A percentile compares a stretch with the other conserved stretches of the same genome.
These are phyloP conservation scores for Apiospora sp. DNA, from an alignment of 2,329 filamentous ascomycete genomes.

Conservation along the genomic window DNA sequence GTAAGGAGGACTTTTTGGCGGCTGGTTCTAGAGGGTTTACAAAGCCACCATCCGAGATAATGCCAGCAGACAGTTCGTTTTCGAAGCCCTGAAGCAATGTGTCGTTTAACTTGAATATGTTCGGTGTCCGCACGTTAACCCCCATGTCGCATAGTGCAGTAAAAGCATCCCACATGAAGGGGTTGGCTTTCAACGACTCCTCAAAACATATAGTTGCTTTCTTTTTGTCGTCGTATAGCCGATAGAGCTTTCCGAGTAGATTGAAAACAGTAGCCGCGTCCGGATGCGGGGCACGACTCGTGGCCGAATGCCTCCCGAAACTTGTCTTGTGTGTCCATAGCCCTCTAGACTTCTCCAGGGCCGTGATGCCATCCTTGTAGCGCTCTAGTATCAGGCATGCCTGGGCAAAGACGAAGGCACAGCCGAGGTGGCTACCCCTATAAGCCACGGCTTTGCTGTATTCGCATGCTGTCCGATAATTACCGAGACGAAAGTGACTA, in stretches of 20 bases:
- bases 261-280: conserved; percentile 87
- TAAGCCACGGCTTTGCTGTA: conserved; percentile 75
- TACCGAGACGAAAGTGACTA: conserved; percentile 83
- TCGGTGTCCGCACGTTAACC: conserved; percentile 79
- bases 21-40: conserved; percentile 49
- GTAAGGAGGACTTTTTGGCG: conserved; percentile 50
- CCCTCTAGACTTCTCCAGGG: conserved; percentile 82
- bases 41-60: conserved; percentile 43
- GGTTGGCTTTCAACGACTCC: conserved; percentile 86
- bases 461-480: conserved; percentile 87
- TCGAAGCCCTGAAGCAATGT: conserved; percentile 57
- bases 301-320: conserved; percentile 85
- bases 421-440: conserved; percentile 81
- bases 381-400: conserved; percentile 82
- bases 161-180: conserved; percentile 99
- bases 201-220: conserved; percentile 89
- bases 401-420: conserved; percentile 91
- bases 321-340: conserved; percentile 78
- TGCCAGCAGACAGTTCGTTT: conserved; percentile 42
- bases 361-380: conserved; percentile 81
- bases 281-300: conserved; percentile 75
- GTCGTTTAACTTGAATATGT: conserved; percentile 82
- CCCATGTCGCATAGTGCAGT: conserved; percentile 87
- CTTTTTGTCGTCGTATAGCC: conserved; percentile 81
- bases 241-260: conserved; percentile 86